Conservation (phyloP, 2,329 filamentous ascomycete species). For the Fusarium devonianum region DNA sequence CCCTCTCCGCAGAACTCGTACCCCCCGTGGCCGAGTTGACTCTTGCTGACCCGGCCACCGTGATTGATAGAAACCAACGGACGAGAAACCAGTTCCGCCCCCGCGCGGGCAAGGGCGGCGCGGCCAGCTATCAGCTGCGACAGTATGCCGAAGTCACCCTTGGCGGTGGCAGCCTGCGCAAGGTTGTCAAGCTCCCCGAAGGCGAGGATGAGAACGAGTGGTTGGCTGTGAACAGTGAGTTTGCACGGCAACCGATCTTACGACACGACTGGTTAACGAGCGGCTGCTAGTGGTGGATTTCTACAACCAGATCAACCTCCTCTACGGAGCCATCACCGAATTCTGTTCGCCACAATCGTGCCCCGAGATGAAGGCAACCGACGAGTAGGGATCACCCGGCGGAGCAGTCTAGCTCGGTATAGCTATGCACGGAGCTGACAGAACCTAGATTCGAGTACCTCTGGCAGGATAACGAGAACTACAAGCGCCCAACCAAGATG, state of each 20-base stretch:
- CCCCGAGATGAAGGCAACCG: constrained; percentile 99
- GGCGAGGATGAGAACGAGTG: constrained; percentile 98
- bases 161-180: constrained; percentile 90
- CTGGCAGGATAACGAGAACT: constrained; percentile 96
- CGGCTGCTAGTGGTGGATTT: constrained; percentile 86
- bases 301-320: constrained; percentile 99
- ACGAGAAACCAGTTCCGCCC: constrained; percentile 92
- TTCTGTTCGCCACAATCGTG: constrained; percentile 98
- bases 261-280: constrained; percentile 5
- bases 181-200: constrained; percentile 95
- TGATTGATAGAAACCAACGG: constrained; percentile 74
- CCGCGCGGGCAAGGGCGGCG: constrained; percentile 85
- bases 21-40: constrained; percentile 28
- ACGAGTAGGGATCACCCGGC: constrained; percentile 72
- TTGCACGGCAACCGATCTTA: neutral
- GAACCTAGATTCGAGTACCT: constrained; percentile 87
- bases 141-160: constrained; percentile 98
- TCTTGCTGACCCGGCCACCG: constrained; percentile 43
- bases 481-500: constrained; percentile 97
- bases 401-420: neutral
- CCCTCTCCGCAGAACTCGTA: constrained; percentile 25
- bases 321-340: constrained; percentile 98
- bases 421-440: constrained; percentile 30
- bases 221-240: constrained; percentile 93
- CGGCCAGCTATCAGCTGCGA: constrained; percentile 87